Base-by-base conservation (phyloP, 2,329 filamentous ascomycete species). In the Stachybotrys elegans region DNA sequence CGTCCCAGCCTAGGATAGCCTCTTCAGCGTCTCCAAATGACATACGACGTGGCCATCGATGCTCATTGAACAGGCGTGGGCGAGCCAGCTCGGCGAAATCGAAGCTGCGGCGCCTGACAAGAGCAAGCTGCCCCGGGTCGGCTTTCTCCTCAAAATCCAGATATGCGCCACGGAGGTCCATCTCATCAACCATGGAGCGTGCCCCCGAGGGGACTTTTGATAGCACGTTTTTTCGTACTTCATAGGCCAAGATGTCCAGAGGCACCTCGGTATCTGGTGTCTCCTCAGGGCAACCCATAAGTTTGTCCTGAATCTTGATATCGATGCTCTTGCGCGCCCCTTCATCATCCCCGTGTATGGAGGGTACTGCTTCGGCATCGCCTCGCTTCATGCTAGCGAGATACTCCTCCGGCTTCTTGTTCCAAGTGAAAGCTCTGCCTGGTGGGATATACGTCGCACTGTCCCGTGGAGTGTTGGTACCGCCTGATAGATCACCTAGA, bases 1-100 rank as follows among this genome's bases (percentile, higher is more conserved):
- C 73, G 5, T 77, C 69, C 85, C 86, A 90, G 14, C 67, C 71
- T 2, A 90, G 66, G 7, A 91, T 67, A n/a, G 82, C 85, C 48
- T 89, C 84, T 63, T 88, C 85, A 2, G 84, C 86, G 36, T 84
- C 75, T 46, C 83, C 82, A 60, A 91, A 91, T 4, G 86, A 90
- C 50, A 91, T 72, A 35, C 85, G 78, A 2, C 86, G 80, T 1
- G 85, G 79, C 78, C 83, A 88, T 45, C 78, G 78, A 22, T 73
- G 72, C 48, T 86, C 81, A 48, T 79, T 74, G 2, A 69, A 62
- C 6, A 48, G 50, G 2, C 45, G 64, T 42, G 52, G 60, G 22
- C 59, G 55, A 21, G 54, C 47, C 4, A 60, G 46, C 7, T 59
- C 60, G 1, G 60, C 55, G 2, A 60, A 58, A 5, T 71, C 67